A percentile compares a stretch with the other conserved stretches of the same genome.
Conservation (phyloP, 768 basidiomycete genomes). For the Suillus ampliporus region DNA sequence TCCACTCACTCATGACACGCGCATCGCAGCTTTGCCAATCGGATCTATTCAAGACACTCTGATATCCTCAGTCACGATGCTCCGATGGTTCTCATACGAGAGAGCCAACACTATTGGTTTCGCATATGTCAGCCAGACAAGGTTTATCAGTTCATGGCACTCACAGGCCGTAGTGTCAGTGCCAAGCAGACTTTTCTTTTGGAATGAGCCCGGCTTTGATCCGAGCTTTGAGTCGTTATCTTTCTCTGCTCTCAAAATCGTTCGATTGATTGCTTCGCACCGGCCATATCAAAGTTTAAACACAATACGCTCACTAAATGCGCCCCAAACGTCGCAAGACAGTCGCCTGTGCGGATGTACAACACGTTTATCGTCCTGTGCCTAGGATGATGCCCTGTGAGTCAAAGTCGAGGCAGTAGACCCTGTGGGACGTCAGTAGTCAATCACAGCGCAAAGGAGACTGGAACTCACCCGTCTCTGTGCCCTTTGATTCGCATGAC, state of each 20-base stretch:
- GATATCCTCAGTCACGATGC: too few species aligned
- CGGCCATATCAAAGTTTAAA: slow-evolving; percentile 89
- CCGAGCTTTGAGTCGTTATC: neutral
- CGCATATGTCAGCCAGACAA: too few species aligned
- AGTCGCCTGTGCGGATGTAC: slow-evolving; percentile 69
- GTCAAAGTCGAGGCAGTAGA: slow-evolving; percentile 89
- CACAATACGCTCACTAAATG: slow-evolving; percentile 86
- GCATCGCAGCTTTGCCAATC: too few species aligned
- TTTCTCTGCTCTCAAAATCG: too few species aligned
- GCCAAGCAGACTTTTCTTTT: neutral
- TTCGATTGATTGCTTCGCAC: too few species aligned
- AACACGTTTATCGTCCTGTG: slow-evolving; percentile 90
- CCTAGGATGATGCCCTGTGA: slow-evolving; percentile 73
- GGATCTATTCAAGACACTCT: too few species aligned
- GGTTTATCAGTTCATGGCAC: too few species aligned
- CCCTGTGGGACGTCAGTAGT: slow-evolving; percentile 47
- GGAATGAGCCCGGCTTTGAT: neutral
- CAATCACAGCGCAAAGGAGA: too few species aligned
- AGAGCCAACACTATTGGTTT: too few species aligned
- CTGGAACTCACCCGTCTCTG: slow-evolving; percentile 57
- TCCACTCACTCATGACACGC: too few species aligned
- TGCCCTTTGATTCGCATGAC: slow-evolving; percentile 64
- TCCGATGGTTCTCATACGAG: too few species aligned
- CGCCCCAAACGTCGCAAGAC: slow-evolving; percentile 69
- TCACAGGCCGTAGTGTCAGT: too few species aligned